Evolutionary conservation across 2,329 filamentous ascomycete genomes (phyloP).

Genomic region (Ophiocordyceps camponoti-leonardi): DNA sequence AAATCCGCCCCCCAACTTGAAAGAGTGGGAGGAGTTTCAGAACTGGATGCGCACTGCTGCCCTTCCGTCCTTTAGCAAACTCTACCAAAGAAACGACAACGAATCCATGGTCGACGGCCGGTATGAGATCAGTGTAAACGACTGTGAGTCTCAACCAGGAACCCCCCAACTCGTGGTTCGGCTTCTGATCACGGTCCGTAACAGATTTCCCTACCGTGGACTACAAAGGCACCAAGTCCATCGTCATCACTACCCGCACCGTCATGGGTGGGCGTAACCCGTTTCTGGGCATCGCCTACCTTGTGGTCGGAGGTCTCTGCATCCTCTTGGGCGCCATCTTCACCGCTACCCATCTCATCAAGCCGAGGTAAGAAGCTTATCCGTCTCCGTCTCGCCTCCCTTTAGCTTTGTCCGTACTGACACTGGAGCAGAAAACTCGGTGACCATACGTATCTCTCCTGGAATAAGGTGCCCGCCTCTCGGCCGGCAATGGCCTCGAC

Average conservation of each 20-base stretch:
- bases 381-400: slow-evolving; percentile 1
- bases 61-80: slow-evolving; percentile 84
- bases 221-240: slow-evolving; percentile 78
- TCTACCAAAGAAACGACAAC: slow-evolving; percentile 68
- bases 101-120: slow-evolving; percentile 48
- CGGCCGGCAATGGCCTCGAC: slow-evolving; percentile 23
- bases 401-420: neutral
- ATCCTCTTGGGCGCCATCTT: slow-evolving; percentile 78
- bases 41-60: slow-evolving; percentile 99
- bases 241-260: slow-evolving; percentile 76
- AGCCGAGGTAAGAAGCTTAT: slow-evolving; percentile 50
- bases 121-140: slow-evolving; percentile 61
- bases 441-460: slow-evolving; percentile 92
- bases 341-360: slow-evolving; percentile 78
- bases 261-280: slow-evolving; percentile 91
- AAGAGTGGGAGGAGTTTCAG: slow-evolving; percentile 70
- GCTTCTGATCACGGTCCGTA: neutral
- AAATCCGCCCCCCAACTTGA: slow-evolving; percentile 52
- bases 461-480: slow-evolving; percentile 51
- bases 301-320: slow-evolving; percentile 86
- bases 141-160: slow-evolving; percentile 43
- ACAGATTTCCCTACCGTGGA: slow-evolving; percentile 63
- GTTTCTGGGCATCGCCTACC: slow-evolving; percentile 90
- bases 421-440: slow-evolving; percentile 64
- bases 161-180: no score